Conservation (phyloP, 1,284 basidiomycete genomes). For the Boletus albobrunnescens region DNA sequence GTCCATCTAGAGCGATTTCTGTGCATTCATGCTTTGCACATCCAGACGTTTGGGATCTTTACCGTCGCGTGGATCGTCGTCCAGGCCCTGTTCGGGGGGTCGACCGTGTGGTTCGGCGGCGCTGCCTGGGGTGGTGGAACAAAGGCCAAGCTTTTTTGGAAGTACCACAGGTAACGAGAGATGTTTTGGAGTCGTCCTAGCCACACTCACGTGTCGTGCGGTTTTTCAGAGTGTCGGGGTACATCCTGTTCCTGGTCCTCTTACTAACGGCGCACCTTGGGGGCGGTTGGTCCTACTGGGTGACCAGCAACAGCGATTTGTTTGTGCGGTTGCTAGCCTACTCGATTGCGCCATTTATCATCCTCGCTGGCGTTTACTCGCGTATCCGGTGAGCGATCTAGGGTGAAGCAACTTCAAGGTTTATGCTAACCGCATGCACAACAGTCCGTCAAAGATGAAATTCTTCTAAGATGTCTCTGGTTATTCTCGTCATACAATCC, state of each 20-base stretch:
- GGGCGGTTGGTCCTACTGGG: conserved; percentile 62
- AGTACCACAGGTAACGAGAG: conserved; percentile 59
- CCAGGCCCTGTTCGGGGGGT: conserved; percentile 56
- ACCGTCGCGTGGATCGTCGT: conserved; percentile 51
- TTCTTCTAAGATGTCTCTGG: conserved; percentile 32
- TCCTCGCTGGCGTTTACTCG: conserved; percentile 38
- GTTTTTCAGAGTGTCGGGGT: conserved; percentile 55
- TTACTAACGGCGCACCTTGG: conserved; percentile 58
- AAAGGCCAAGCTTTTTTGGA: conserved; percentile 68
- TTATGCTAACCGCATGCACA: conserved; percentile 3
- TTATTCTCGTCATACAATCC: not conserved
- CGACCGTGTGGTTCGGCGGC: conserved; percentile 67
- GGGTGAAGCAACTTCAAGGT: not conserved
- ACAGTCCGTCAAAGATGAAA: conserved; percentile 51
- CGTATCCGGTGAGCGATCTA: conserved; percentile 43
- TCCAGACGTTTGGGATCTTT: conserved; percentile 53
- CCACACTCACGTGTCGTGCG: not conserved
- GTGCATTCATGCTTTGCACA: not conserved
- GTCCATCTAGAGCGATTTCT: not conserved
- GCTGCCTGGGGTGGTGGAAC: conserved; percentile 59
- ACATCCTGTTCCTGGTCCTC: conserved; percentile 53
- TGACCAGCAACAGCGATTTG: conserved; percentile 35
- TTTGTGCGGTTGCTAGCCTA: conserved; percentile 49
- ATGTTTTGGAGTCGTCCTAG: not conserved
- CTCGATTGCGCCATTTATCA: conserved; percentile 47